Base-by-base conservation (phyloP, 1,139 yeast genomes). In the Candida mesenterica region DNA sequence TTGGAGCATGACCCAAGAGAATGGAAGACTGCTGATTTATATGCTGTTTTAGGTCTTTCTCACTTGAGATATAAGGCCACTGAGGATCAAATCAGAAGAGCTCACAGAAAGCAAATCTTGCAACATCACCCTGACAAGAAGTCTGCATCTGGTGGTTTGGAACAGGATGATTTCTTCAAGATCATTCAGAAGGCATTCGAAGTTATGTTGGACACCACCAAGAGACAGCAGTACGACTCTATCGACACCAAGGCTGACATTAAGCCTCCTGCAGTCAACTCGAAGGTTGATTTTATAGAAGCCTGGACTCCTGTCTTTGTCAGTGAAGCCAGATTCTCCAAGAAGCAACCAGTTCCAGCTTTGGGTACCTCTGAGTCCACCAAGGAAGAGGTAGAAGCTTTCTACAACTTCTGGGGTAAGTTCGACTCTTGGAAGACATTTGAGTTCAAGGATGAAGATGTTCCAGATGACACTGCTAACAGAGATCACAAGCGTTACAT, bases 401-500 rank as follows among this genome's bases (percentile, higher is more conserved):
- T 92, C 71, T 92, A 92, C 74, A 70, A 75, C 41, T 88, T 87
- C 75, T 92, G 94, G 92, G 89, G 89, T 67, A 84, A 85, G 63
- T 88, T 92, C 53, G 97, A 92, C 62, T 92, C 98, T 22, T 92
- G 99, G 99, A 88, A 96, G 75, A 75, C 96, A 31, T 92, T 92
- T 60, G 99, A 92, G 72, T 92, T 90, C 71, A 79, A 90, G 63
- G 99, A 92, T 60, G 98, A 92, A 72, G 99, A 92, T 62, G 97
- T 90, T 57, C 99, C 99, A 49, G 99, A 92, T 72, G 99, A 92
- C 69, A 86, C 97, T 44, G 87, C 96, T 45, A 94, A 92, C 80
- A 89, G 99, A 77, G 98, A 92, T 64, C 95, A 92, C 78, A 92
- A 92, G 76, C 95, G 99, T 72, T 87, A 89, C 73, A 84, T 90